These are phyloP conservation scores for Tulasnella sp. DNA, from an alignment of 768 basidiomycete species.

Conservation along the genomic window DNA sequence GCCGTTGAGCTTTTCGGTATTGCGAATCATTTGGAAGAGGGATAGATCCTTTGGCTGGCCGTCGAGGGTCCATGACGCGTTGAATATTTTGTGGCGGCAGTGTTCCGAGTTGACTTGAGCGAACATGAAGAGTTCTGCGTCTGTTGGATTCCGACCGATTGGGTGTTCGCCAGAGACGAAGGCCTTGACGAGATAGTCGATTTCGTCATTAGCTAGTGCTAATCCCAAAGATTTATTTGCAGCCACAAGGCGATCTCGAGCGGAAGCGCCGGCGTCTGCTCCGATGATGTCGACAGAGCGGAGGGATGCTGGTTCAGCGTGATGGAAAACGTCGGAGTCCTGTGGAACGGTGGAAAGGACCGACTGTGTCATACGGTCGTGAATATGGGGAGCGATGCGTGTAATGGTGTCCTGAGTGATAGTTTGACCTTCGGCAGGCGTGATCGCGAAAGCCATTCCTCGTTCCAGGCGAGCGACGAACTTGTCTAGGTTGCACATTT, in stretches of 20 bases:
- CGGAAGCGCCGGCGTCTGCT: constrained; percentile 30
- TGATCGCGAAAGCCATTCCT: constrained; percentile 63
- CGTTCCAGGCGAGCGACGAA: constrained; percentile 80
- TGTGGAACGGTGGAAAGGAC: constrained; percentile 52
- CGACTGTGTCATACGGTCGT: constrained; percentile 97
- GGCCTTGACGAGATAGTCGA: constrained; percentile 83
- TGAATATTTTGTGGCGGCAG: constrained; percentile 99
- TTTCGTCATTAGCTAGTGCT: constrained; percentile 82
- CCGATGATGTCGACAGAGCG: constrained; percentile 57
- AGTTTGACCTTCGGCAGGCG: constrained; percentile 34
- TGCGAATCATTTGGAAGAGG: constrained; percentile 94
- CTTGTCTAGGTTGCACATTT: constrained; percentile 68
- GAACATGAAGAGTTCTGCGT: constrained; percentile 99
- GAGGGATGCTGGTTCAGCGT: constrained; percentile 57
- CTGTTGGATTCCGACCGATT: constrained; percentile 79
- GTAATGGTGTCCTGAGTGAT: constrained; percentile 44
- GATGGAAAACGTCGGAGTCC: constrained; percentile 42
- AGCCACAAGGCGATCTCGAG: constrained; percentile 54
- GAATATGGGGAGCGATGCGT: constrained; percentile 60
- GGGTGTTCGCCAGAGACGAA: constrained; percentile 65
- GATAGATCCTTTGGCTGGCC: constrained; percentile 54
- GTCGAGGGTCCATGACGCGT: constrained; percentile 92
- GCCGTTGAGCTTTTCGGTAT: constrained; percentile 73
- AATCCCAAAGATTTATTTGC: constrained; percentile 86
- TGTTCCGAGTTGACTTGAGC: constrained; percentile 99